A percentile compares a stretch with the other conserved stretches of the same genome.
phyloP scores from a whole-genome alignment of 108 stramenopile genomes.

The Nitzschia sp. region DNA sequence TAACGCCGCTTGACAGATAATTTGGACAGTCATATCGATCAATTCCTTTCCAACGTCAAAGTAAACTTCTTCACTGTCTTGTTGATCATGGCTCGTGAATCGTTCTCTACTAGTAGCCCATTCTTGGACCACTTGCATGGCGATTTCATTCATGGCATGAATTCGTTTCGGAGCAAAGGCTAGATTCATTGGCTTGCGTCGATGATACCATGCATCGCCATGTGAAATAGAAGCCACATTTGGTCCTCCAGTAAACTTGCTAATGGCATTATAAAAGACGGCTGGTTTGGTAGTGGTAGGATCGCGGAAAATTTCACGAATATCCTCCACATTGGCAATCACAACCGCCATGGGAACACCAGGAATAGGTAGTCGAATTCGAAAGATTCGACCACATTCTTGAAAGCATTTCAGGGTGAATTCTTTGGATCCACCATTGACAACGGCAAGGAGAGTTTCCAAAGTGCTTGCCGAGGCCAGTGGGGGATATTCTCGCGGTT shows the following conservation, averaged over 20 bases:
- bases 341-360: background rate
- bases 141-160: constrained; percentile 34
- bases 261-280: background rate
- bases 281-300: background rate
- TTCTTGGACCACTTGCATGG: constrained; percentile 15
- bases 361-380: background rate
- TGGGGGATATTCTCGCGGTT: too few species aligned
- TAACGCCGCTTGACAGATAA: constrained; percentile 42
- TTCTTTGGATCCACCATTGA: too few species aligned
- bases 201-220: background rate
- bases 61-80: background rate
- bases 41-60: constrained; percentile 45
- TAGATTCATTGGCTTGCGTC: constrained; percentile 26
- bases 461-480: too few species aligned
- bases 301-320: background rate
- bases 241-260: background rate
- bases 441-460: too few species aligned
- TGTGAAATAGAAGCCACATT: background rate
- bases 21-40: constrained; percentile 22
- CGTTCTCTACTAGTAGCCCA: constrained; percentile 36
- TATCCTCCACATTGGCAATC: background rate
- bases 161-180: constrained; percentile 36
- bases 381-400: too few species aligned
- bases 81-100: background rate
- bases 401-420: too few species aligned